A percentile compares a stretch with the other conserved stretches of the same genome.
Evolutionary conservation across 345 rosid species (phyloP).

Genomic region (Eucalyptus polyanthemos): DNA sequence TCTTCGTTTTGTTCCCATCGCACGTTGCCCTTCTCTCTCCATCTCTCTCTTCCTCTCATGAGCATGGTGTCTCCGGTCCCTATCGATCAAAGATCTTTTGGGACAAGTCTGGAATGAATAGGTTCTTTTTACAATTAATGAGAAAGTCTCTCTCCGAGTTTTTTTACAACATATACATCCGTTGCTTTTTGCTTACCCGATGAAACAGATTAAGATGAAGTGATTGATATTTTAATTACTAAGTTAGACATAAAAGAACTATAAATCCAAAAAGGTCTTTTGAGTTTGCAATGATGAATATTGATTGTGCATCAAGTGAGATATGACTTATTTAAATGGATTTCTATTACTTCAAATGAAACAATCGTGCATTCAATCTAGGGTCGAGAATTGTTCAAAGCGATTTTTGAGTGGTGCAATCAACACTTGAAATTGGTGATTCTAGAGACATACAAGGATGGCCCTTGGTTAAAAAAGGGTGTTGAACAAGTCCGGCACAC

Average conservation of each 20-base stretch:
- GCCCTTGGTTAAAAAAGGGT: not conserved
- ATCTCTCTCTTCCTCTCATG: not conserved
- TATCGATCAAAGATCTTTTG: not conserved
- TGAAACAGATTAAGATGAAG: not conserved
- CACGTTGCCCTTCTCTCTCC: not conserved
- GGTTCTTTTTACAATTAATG: not conserved
- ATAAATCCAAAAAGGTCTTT: not conserved
- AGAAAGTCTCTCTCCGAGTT: not conserved
- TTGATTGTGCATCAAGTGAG: rapidly evolving
- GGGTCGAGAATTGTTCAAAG: not conserved
- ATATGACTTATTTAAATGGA: not conserved
- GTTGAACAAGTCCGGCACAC: not conserved
- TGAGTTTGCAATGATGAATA: not conserved
- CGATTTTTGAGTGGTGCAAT: not conserved
- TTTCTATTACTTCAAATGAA: not conserved
- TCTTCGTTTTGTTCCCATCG: not conserved
- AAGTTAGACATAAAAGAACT: not conserved
- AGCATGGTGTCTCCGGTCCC: not conserved
- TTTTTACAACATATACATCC: not conserved
- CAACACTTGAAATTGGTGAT: not conserved
- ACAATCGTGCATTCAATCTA: not conserved
- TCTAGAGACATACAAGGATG: not conserved
- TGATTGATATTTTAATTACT: not conserved
- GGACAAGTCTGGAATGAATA: not conserved
- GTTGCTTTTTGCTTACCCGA: not conserved